A percentile compares a stretch with the other conserved stretches of the same genome.
Conservation (phyloP, 1,139 yeast genomes). For the Entelexis sorbosivorans region DNA sequence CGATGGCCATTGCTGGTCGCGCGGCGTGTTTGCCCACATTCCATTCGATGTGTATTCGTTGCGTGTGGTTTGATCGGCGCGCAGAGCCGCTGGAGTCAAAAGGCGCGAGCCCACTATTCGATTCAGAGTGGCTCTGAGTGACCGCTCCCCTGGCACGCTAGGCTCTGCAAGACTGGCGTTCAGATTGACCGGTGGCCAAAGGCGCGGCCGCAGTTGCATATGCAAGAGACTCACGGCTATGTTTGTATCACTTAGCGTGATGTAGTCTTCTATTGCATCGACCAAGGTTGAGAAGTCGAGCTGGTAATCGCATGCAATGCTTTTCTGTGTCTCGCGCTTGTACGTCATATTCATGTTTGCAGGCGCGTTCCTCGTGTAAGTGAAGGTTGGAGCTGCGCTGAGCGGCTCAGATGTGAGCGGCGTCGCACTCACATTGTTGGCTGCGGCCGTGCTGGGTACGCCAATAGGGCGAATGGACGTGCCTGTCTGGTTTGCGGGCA, state of each 20-base stretch:
- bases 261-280: constrained; percentile 32
- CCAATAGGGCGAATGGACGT: neutral
- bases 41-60: constrained; percentile 22
- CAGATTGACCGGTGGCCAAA: constrained; percentile 9
- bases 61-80: neutral
- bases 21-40: constrained; percentile 20
- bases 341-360: neutral
- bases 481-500: neutral
- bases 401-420: neutral
- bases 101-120: constrained; percentile 13
- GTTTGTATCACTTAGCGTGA: constrained; percentile 44
- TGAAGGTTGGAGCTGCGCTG: neutral
- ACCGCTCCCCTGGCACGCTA: neutral
- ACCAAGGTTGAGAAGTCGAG: constrained; percentile 38
- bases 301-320: constrained; percentile 35
- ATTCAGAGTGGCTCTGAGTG: constrained; percentile 11
- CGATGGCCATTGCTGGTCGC: constrained; percentile 18
- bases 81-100: constrained; percentile 13
- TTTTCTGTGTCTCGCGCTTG: neutral
- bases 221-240: constrained; percentile 46
- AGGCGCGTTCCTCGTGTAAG: neutral
- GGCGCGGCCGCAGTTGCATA: constrained; percentile 37
- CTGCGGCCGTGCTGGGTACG: neutral
- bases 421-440: neutral
- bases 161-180: neutral